Percentiles rank a stretch among this genome's conserved stretches.
phyloP scores from a whole-genome alignment of 179 eudicot species.

The Heliamphora pulchella region DNA sequence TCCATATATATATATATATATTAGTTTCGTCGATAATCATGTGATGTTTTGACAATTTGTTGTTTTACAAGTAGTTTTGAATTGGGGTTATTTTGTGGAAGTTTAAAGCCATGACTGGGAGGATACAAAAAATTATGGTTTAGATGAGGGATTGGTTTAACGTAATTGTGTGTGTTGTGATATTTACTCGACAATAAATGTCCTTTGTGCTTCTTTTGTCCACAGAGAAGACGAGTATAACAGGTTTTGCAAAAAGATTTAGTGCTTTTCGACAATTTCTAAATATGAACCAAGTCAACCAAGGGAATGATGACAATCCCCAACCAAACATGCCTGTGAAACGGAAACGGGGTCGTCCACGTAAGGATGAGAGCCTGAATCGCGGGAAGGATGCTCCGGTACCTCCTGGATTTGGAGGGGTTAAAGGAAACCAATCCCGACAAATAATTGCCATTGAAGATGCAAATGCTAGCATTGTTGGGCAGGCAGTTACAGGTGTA shows the following conservation, averaged over 20 bases:
- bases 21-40: neutral
- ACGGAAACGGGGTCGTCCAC: conserved; percentile 87
- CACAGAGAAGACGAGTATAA: neutral
- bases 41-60: neutral
- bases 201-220: neutral
- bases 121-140: neutral
- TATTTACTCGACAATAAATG: neutral
- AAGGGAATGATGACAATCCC: conserved; percentile 27
- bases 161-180: neutral
- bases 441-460: conserved; percentile 29
- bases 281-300: conserved; percentile 47
- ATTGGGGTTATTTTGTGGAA: neutral
- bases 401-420: conserved; percentile 46
- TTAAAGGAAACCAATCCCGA: conserved; percentile 30
- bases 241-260: neutral
- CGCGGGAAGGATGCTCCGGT: conserved; percentile 21
- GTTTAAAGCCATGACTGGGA: neutral
- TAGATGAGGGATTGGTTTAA: neutral
- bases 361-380: conserved; percentile 51
- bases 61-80: neutral
- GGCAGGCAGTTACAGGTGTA: conserved; percentile 70
- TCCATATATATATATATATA: too few relatives aligned
- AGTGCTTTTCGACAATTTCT: neutral
- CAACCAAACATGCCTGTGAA: conserved; percentile 32
- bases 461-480: conserved; percentile 38